Base-by-base conservation (phyloP, 1,139 yeast genomes). In the Debaryomycetaceae sp. region DNA sequence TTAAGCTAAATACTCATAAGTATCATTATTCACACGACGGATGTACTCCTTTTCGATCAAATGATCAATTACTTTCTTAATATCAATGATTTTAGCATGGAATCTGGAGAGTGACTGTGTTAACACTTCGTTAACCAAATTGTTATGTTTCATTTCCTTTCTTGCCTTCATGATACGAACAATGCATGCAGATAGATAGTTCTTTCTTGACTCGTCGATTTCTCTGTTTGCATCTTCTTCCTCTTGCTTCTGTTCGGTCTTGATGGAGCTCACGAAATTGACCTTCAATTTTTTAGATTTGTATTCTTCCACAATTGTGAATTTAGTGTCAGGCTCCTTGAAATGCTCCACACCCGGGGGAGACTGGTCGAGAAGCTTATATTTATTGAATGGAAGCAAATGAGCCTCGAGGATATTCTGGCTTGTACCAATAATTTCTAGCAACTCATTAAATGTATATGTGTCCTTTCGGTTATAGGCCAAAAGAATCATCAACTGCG, bases 101-200 rank as follows among this genome's bases (percentile, higher is more conserved):
- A 92, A 92, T 53, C 98, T 75, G 44, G 84, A 80, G 55, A 81
- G 82, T 5, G 96, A 80, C 60, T 89, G 96, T 40, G 88, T 86
- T 51, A 88, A 82, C 31, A 92, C 94, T 61, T 92, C 98, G 52
- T 86, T 88, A 39, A 91, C 82, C 55, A 92, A 74, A 39, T 83
- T 83, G 38, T 84, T 85, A 58, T 89, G 97, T 47, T 81, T 79
- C 52, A 88, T 72, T 38, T 73, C 75, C 62, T 89, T 86, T 56
- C 97, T 78, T 1, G 96, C 91, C 68, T 92, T 92, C 98, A 92
- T 92, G 55, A 92, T 87, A 55, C 98, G 79, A 34, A 92, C 98
- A 64, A 92, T 88, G 55, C 95, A 87, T 1, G 98, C 96, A 57
- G 89, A 87, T 54, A 92, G 73, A 65, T 83, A 84, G 57, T 86